phyloP scores from a whole-genome alignment of 2,329 filamentous ascomycete species.

The Esteya vermicola region DNA sequence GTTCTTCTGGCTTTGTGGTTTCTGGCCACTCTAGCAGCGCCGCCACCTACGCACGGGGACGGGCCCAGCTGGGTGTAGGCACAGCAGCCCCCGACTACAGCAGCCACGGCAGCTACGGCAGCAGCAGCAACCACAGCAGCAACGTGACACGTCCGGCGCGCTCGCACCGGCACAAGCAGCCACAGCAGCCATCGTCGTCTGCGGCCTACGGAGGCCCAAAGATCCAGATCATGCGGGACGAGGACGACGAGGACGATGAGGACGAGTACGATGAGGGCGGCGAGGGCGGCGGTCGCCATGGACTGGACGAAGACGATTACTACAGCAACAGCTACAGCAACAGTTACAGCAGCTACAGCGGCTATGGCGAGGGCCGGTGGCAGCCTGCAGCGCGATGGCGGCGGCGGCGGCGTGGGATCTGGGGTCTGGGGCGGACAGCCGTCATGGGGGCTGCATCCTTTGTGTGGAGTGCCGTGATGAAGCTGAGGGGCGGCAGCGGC shows the following conservation, averaged over 20 bases:
- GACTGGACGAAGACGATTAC: slow-evolving; percentile 3
- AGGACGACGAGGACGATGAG: slow-evolving; percentile 4
- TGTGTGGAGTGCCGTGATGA: too few relatives aligned
- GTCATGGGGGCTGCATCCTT: too few relatives aligned
- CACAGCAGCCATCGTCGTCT: background rate
- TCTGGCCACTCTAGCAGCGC: too few relatives aligned
- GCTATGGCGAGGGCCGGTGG: slow-evolving; percentile 4
- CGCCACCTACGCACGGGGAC: too few relatives aligned
- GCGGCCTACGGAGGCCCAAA: slow-evolving; percentile 4
- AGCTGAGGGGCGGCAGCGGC: too few relatives aligned
- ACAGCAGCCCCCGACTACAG: too few relatives aligned
- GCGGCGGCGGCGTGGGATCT: too few relatives aligned
- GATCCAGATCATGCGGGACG: slow-evolving; percentile 9
- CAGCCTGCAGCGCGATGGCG: slow-evolving; percentile 6
- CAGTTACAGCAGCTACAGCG: background rate
- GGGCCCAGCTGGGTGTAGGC: too few relatives aligned
- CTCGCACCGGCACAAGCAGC: background rate
- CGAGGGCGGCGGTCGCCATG: too few relatives aligned
- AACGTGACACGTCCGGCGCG: slow-evolving; percentile 5
- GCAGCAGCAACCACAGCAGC: slow-evolving; percentile 17
- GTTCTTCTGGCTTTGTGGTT: too few relatives aligned
- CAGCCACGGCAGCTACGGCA: too few relatives aligned
- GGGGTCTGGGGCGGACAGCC: too few relatives aligned
- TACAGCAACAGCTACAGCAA: background rate
- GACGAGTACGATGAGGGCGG: background rate